Evolutionary conservation across 495 filamentous ascomycete species (phyloP).

Genomic region (Aspergillus avenaceus): DNA sequence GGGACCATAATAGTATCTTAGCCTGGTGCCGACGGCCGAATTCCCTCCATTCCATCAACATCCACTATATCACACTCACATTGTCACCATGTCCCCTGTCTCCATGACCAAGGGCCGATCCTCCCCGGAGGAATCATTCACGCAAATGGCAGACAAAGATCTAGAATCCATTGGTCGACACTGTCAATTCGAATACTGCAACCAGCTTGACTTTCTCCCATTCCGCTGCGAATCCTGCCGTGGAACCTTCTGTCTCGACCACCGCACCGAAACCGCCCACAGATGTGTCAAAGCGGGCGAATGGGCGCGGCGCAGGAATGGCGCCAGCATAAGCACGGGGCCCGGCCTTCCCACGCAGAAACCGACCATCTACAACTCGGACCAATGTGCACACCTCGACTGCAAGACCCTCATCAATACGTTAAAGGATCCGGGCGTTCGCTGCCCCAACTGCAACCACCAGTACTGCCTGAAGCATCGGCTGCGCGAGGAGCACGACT

Average conservation of each 20-base stretch:
- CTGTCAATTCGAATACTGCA: conserved; percentile 88
- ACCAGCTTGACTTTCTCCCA: conserved; percentile 93
- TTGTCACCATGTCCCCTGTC: conserved; percentile 29
- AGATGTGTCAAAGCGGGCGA: conserved; percentile 75
- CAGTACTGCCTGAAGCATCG: conserved; percentile 93
- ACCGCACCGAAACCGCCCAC: conserved; percentile 84
- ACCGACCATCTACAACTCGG: conserved; percentile 57
- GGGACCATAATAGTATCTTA: not conserved
- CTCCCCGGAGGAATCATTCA: conserved; percentile 35
- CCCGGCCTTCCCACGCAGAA: conserved; percentile 30
- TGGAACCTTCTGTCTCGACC: conserved; percentile 88
- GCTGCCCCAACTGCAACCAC: conserved; percentile 74
- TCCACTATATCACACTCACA: not conserved
- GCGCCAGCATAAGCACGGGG: conserved; percentile 16
- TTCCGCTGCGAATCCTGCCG: conserved; percentile 89
- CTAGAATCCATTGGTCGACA: conserved; percentile 81
- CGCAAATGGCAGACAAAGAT: conserved; percentile 60
- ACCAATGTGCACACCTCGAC: conserved; percentile 64
- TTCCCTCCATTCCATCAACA: not conserved
- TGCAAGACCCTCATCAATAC: conserved; percentile 91
- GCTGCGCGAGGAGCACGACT: conserved; percentile 83
- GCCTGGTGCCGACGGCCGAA: not conserved
- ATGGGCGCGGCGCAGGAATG: conserved; percentile 69
- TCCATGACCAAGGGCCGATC: conserved; percentile 20
- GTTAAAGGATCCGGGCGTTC: conserved; percentile 68